Percentiles rank a stretch among this genome's conserved stretches.
Evolutionary conservation across 306 rosid genomes (phyloP).

Genomic region (Cicer bijugum): DNA sequence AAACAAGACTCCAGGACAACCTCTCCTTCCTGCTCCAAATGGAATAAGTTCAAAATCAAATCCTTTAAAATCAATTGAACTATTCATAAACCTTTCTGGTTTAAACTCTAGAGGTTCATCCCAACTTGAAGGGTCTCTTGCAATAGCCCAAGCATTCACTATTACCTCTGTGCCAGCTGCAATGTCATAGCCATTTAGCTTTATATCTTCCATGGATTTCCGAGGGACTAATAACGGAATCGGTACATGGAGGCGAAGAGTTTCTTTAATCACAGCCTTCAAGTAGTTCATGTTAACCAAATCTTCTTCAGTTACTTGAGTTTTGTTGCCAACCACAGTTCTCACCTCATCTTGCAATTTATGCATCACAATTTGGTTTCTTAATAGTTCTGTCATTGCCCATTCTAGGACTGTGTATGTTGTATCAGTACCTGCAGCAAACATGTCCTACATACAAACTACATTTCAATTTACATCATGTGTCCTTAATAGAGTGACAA

Average conservation of each 20-base stretch:
- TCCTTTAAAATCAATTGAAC: slow-evolving; percentile 41
- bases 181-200: slow-evolving; percentile 43
- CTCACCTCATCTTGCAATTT: slow-evolving; percentile 46
- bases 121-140: slow-evolving; percentile 41
- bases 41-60: slow-evolving; percentile 41
- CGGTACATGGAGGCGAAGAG: slow-evolving; percentile 36
- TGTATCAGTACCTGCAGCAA: slow-evolving; percentile 43
- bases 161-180: slow-evolving; percentile 43
- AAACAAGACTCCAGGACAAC: slow-evolving; percentile 41
- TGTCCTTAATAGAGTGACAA: too few relatives aligned
- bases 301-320: slow-evolving; percentile 37
- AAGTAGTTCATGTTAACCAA: slow-evolving; percentile 42
- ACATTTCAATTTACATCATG: background rate
- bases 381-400: slow-evolving; percentile 45
- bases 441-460: slow-evolving; percentile 38
- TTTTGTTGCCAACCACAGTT: slow-evolving; percentile 22
- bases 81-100: slow-evolving; percentile 41
- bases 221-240: slow-evolving; percentile 34
- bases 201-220: slow-evolving; percentile 18
- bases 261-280: slow-evolving; percentile 49
- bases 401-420: slow-evolving; percentile 40
- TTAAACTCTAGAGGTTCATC: slow-evolving; percentile 41
- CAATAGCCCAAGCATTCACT: slow-evolving; percentile 42
- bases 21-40: slow-evolving; percentile 49
- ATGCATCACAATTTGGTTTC: slow-evolving; percentile 23